Evolutionary conservation across 2,329 filamentous ascomycete species (phyloP).

Genomic region (Colletotrichum theobromicola): DNA sequence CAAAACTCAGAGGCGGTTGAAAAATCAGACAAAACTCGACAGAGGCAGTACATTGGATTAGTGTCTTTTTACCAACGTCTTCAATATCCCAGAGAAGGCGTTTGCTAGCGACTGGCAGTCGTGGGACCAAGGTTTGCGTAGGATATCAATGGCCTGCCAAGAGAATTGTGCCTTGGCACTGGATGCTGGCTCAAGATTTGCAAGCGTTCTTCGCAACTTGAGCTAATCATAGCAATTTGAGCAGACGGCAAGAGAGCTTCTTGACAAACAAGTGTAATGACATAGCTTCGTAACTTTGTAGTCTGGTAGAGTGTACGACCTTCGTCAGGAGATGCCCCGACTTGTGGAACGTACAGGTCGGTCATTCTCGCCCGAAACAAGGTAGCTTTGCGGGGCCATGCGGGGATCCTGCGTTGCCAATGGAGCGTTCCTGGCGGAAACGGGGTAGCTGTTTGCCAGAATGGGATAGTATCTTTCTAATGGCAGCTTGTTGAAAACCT

Average conservation of each 20-base stretch:
- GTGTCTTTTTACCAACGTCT: no score
- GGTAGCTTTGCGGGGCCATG: background rate
- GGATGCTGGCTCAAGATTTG: background rate
- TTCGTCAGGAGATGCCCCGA: background rate
- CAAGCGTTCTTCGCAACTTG: fast-evolving
- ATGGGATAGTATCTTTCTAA: background rate
- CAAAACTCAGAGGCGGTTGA: background rate
- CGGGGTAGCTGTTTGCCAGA: background rate
- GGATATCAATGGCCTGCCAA: background rate
- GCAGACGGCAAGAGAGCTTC: background rate
- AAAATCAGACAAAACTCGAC: fast-evolving
- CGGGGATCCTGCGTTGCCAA: background rate
- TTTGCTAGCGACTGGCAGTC: background rate
- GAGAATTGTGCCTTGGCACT: background rate
- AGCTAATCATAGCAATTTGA: no score
- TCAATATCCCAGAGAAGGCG: background rate
- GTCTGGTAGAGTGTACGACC: background rate
- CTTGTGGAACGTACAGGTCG: background rate
- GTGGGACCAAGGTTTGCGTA: background rate
- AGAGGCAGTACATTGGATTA: no score
- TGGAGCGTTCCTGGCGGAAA: background rate
- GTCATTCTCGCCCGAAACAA: background rate
- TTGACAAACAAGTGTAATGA: background rate
- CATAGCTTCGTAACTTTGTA: background rate
- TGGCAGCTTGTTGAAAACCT: background rate